Percentiles rank a stretch among this genome's conserved stretches.
Evolutionary conservation across 352 stramenopile genomes (phyloP).

Genomic region (Globisporangium irregulare): DNA sequence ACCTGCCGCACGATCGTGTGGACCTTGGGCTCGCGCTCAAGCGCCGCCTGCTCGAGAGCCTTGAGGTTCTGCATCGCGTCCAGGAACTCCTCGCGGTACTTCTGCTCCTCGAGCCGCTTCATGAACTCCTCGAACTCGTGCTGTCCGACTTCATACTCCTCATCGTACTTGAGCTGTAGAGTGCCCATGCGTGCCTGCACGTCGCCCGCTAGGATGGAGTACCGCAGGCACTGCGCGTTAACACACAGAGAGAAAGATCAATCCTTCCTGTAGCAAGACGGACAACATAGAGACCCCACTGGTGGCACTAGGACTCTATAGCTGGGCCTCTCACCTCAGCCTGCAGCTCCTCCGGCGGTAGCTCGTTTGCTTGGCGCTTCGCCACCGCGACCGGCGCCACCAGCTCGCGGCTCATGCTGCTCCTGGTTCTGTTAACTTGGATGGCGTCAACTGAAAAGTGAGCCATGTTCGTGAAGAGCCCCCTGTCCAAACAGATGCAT

Average conservation of each 20-base stretch:
- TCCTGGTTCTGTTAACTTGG: not conserved
- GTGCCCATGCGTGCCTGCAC: constrained; percentile 32
- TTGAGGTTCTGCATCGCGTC: constrained; percentile 35
- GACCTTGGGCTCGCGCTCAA: constrained; percentile 45
- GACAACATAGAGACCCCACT: not conserved
- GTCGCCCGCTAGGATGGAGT: constrained; percentile 50
- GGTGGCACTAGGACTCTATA: not conserved
- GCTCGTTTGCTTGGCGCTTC: constrained; percentile 39
- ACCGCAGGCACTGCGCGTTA: constrained; percentile 39
- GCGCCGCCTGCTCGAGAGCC: constrained; percentile 33
- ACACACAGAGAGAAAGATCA: not conserved
- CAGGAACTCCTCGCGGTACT: constrained; percentile 45
- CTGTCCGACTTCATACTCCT: constrained; percentile 44
- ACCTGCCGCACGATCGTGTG: constrained; percentile 44
- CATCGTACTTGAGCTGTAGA: constrained; percentile 60
- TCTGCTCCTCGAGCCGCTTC: constrained; percentile 39
- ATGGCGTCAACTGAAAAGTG: not conserved
- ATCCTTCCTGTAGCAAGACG: not conserved
- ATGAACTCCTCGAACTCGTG: constrained; percentile 38
- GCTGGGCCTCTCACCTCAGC: constrained; percentile 34
- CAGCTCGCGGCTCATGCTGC: constrained; percentile 7
- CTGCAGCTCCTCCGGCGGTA: constrained; percentile 55
- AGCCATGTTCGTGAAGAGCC: not conserved
- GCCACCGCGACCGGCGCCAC: constrained; percentile 19
- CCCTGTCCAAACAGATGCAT: constrained; percentile 14